phyloP scores from a whole-genome alignment of 23 red algal species.

The Rhodosorus marinus region DNA sequence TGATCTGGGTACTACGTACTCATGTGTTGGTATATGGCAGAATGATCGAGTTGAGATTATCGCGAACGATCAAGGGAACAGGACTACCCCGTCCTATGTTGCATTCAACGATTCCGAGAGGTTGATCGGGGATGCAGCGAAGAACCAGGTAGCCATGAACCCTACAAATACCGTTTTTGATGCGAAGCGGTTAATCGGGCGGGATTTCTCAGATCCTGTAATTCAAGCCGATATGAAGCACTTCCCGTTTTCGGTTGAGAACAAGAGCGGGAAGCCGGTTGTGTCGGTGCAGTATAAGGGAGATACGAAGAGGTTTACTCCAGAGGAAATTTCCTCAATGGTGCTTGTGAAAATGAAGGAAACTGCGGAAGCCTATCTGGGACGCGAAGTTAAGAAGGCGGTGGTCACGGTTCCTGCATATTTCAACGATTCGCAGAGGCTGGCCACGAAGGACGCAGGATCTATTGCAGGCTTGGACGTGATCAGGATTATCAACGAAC shows the following conservation, averaged over 20 bases:
- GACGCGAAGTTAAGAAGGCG: conserved; percentile 65
- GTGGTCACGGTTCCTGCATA: conserved; percentile 96
- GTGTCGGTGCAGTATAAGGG: conserved; percentile 75
- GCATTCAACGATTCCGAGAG: conserved; percentile 96
- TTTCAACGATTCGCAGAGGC: conserved; percentile 96
- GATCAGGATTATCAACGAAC: conserved; percentile 98
- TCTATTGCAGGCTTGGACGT: conserved; percentile 93
- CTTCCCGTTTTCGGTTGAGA: conserved; percentile 73
- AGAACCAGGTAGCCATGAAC: conserved; percentile 99
- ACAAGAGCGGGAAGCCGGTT: conserved; percentile 76
- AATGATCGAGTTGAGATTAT: conserved; percentile 84
- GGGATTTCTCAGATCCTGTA: conserved; percentile 67
- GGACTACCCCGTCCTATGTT: conserved; percentile 96
- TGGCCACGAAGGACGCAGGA: conserved; percentile 98
- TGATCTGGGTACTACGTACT: conserved; percentile 89
- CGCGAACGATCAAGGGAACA: conserved; percentile 97
- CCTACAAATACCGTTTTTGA: conserved; percentile 94
- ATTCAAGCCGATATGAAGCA: conserved; percentile 99
- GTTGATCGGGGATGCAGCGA: conserved; percentile 93
- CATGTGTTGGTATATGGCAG: conserved; percentile 87
- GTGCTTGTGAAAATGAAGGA: conserved; percentile 97
- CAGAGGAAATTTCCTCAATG: conserved; percentile 97
- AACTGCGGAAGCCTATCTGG: conserved; percentile 81
- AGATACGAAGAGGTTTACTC: conserved; percentile 67
- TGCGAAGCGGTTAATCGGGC: conserved; percentile 95